Evolutionary conservation across 805 yeast species (phyloP), one percentile per base, ranked within the genome.

Genomic region (Candida morakotiae): DNA sequence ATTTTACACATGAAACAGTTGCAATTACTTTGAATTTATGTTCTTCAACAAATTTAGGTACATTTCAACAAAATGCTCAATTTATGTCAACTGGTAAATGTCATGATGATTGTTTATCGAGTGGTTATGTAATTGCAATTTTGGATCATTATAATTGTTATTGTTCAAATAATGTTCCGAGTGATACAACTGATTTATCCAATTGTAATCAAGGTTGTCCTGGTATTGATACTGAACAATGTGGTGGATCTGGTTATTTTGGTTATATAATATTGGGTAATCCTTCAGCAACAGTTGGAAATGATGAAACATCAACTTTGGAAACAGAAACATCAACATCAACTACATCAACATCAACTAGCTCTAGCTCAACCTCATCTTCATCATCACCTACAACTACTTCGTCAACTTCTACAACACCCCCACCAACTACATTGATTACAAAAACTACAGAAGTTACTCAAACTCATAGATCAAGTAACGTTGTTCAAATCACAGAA

Each of bases 131-230:
- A 8, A 76, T 67, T 40, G 87, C 78, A 13, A 68, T 81, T 28
- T 56, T 80, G 25, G 77, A 64, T 45, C 67, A 63, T n/a, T 43
- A 58, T 26, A 26, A 60, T 31, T 81, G 87, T 53, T 81, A 83
- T 81, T 81, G 87, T 51, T 68, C 84, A 5, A 68, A 79, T 48
- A 43, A 49, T 7, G 55, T 69, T 15, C 86, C 87, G 0, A 62
- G 50, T 1, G 45, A 52, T 13, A 64, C 79, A 0, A 62, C 61
- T 0, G 43, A 49, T 20, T 27, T 62, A 9, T 38, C 51, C n/a
- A 43, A 58, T 20, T 74, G 79, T 52, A 18, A 17, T 5, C 43
- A 47, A 17, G 44, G 51, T 1, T 74, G 79, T 53, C 77, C 78
- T 3, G 77, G 78, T 1, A 37, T 34, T 13, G 57, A 60, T 3